Conservation (phyloP, 2,329 filamentous ascomycete genomes). For the Hirsutella minnesotensis region DNA sequence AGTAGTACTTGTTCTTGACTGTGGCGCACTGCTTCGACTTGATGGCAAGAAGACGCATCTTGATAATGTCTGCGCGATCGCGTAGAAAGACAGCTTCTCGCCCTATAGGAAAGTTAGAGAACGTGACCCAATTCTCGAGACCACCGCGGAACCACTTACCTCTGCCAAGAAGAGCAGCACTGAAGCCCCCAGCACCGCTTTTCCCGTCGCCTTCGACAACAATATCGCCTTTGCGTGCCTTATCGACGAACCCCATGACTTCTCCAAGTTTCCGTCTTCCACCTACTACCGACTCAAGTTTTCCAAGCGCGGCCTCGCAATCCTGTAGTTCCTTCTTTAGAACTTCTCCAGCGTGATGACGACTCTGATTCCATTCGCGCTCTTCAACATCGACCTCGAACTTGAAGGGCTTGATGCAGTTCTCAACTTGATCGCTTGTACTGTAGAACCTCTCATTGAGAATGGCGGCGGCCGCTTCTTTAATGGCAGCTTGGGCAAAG, state of each 20-base stretch:
- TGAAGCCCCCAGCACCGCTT: slow-evolving; percentile 88
- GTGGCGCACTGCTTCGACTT: slow-evolving; percentile 82
- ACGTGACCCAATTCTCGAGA: background rate
- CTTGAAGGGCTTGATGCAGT: slow-evolving; percentile 98
- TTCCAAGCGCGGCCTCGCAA: slow-evolving; percentile 67
- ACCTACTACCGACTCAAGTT: slow-evolving; percentile 66
- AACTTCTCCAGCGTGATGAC: slow-evolving; percentile 69
- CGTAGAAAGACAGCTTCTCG: slow-evolving; percentile 90
- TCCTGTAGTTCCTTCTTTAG: slow-evolving; percentile 81
- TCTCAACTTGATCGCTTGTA: slow-evolving; percentile 95
- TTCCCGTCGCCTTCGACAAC: slow-evolving; percentile 71
- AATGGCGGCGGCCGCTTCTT: slow-evolving; percentile 79
- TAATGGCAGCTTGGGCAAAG: slow-evolving; percentile 86
- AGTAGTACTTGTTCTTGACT: slow-evolving; percentile 87
- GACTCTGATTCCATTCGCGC: slow-evolving; percentile 72
- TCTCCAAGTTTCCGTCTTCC: slow-evolving; percentile 78
- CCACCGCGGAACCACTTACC: slow-evolving; percentile 38
- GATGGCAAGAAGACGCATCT: slow-evolving; percentile 76
- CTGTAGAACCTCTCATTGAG: slow-evolving; percentile 92
- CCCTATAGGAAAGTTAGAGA: slow-evolving; percentile 37
- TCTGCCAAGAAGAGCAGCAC: slow-evolving; percentile 68
- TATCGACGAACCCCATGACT: slow-evolving; percentile 84
- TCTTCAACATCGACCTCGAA: slow-evolving; percentile 94
- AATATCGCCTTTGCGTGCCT: slow-evolving; percentile 75
- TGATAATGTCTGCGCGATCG: slow-evolving; percentile 80